Evolutionary conservation across 148 eudicot genomes (phyloP).

Genomic region (Amaranthus hypochondriacus): DNA sequence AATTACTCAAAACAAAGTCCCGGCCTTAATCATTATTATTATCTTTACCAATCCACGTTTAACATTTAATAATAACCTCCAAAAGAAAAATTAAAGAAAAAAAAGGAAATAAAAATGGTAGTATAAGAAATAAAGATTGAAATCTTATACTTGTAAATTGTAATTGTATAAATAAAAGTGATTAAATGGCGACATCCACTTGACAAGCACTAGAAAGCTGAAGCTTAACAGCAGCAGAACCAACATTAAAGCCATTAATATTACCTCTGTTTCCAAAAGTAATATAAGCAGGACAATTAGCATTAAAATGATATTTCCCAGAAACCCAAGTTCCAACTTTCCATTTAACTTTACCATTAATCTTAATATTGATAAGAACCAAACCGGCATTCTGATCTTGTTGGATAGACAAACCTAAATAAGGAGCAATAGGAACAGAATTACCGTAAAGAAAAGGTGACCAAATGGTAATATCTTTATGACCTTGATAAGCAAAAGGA

Average conservation of each 20-base stretch:
- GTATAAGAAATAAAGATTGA: too few species aligned
- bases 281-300: conserved; percentile 38
- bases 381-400: conserved; percentile 32
- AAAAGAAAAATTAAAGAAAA: too few species aligned
- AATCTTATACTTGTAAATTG: too few species aligned
- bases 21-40: too few species aligned
- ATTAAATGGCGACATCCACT: conserved; percentile 22
- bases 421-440: conserved; percentile 36
- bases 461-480: conserved; percentile 36
- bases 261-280: conserved; percentile 6
- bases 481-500: conserved; percentile 37
- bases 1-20: too few species aligned
- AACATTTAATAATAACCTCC: too few species aligned
- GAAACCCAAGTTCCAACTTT: conserved; percentile 42
- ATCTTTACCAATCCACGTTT: too few species aligned
- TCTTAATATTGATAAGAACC: conserved; percentile 26
- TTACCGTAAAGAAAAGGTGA: conserved; percentile 37
- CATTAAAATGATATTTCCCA: conserved; percentile 38
- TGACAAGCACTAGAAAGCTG: conserved; percentile 28
- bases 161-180: too few species aligned
- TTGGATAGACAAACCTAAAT: conserved; percentile 18
- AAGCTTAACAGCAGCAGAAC: conserved; percentile 20
- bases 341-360: conserved; percentile 38
- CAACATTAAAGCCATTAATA: conserved; percentile 6
- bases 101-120: too few species aligned